Conservation (phyloP, 139 green algal genomes). For the Micromonas pusilla region DNA sequence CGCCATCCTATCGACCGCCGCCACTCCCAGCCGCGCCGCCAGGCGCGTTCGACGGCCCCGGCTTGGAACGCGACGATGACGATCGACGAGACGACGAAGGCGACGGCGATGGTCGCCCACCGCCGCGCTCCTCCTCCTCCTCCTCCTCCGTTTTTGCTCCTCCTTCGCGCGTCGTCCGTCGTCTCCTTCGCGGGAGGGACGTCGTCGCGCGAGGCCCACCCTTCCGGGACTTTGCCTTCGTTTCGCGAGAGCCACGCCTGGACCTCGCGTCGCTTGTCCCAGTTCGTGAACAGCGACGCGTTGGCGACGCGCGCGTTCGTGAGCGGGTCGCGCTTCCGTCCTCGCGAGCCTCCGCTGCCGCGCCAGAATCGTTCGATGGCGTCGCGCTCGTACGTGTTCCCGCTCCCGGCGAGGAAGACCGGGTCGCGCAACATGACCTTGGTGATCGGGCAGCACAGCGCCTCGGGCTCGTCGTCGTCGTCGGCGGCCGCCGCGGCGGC, state of each 20-base stretch:
- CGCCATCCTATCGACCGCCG: too few species aligned
- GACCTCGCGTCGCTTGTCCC: slow-evolving; percentile 26
- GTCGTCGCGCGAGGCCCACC: background rate
- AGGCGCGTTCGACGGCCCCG: too few species aligned
- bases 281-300: slow-evolving; percentile 14
- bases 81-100: too few species aligned
- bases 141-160: too few species aligned
- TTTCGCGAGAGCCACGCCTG: slow-evolving; percentile 10
- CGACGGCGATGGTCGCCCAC: too few species aligned
- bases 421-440: slow-evolving; percentile 14
- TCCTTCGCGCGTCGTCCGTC: background rate
- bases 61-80: too few species aligned
- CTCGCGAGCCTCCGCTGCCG: background rate
- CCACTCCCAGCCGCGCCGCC: too few species aligned
- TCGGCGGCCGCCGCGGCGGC: too few species aligned
- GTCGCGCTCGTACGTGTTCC: slow-evolving; percentile 32
- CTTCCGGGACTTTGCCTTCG: background rate
- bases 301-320: background rate
- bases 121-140: too few species aligned
- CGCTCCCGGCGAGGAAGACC: slow-evolving; percentile 4
- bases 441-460: slow-evolving; percentile 20
- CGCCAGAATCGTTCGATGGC: slow-evolving; percentile 21
- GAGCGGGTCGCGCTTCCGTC: slow-evolving; percentile 18
- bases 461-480: slow-evolving; percentile 18
- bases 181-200: background rate